phyloP scores from a whole-genome alignment of 352 stramenopile genomes.

The Pythium dissimile region DNA sequence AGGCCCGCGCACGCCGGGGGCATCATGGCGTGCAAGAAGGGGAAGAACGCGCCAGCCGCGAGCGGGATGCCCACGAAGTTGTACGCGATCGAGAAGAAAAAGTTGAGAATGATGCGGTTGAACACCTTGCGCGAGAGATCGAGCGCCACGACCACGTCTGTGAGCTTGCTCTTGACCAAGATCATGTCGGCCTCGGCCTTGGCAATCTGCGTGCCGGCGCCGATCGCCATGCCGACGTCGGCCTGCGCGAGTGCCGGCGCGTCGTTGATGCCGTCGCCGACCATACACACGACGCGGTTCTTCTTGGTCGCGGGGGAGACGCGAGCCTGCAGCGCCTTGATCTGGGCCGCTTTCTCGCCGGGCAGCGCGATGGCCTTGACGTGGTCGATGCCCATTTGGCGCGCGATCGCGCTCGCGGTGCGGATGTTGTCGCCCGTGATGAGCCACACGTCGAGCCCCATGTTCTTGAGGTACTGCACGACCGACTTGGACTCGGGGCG shows the following conservation, averaged over 20 bases:
- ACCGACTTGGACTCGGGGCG: conserved; percentile 69
- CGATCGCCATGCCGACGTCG: conserved; percentile 92
- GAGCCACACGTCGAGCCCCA: conserved; percentile 83
- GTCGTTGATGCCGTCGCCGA: conserved; percentile 96
- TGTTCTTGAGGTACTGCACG: conserved; percentile 72
- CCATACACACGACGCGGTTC: conserved; percentile 87
- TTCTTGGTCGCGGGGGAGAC: conserved; percentile 69
- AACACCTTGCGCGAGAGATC: conserved; percentile 82
- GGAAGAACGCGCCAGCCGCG: conserved; percentile 83
- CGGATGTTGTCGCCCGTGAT: conserved; percentile 92
- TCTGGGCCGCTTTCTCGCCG: conserved; percentile 92
- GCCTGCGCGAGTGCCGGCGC: conserved; percentile 89
- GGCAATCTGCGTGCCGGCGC: conserved; percentile 88
- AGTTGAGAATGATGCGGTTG: conserved; percentile 81
- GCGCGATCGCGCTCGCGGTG: conserved; percentile 87
- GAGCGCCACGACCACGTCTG: conserved; percentile 80
- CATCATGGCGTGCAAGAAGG: conserved; percentile 79
- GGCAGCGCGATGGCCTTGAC: conserved; percentile 89
- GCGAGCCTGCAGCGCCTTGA: conserved; percentile 79
- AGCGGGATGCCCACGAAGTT: conserved; percentile 83
- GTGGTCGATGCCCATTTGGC: conserved; percentile 86
- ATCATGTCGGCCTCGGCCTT: conserved; percentile 88
- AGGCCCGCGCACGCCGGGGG: conserved; percentile 80
- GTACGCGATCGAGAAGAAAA: conserved; percentile 88
- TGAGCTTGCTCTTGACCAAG: conserved; percentile 81